Base-by-base conservation (phyloP, 2,329 filamentous ascomycete genomes). In the Curvularia eragrostidis region DNA sequence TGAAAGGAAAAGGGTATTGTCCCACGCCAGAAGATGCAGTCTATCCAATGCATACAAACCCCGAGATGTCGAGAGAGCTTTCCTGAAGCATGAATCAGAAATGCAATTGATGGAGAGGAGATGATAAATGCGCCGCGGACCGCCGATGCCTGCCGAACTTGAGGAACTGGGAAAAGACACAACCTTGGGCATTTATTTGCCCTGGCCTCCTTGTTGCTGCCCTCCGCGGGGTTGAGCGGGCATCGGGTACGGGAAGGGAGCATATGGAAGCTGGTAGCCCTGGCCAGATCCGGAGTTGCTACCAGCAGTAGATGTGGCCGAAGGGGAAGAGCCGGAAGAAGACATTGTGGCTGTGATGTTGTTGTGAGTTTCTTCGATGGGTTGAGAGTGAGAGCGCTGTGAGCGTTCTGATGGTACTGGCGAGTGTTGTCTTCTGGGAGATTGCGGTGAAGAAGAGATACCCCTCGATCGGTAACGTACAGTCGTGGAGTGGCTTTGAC, bases 171-270 rank as follows among this genome's bases (percentile, higher is more conserved):
- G 2, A 19, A 52, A 3, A 23, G 43, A 42, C 28, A 44, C 30
- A 3, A 2, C 38, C 21, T 50, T 42, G 56, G 62, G 48, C 56
- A 18, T 46, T 44, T 64, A 70, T 57, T 70, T 70, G 39, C 66
- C 58, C 23, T 61, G 59, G 7, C 54, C 56, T 19, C 65, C 62
- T 30, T 69, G 63, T 26, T 63, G 57, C 48, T 65, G 60, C 2
- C 62, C 61, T 13, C 71, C 68, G 8, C 70, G 59, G 2, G 64
- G 60, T 44, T 69, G 71, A 12, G 66, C 67, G 1, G 74, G 73
- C 68, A 74, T 73, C 1, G 71, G 73, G 58, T 75, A 76, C 13
- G 74, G 74, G 48, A 76, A 76, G 1, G 74, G 74, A 6, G 74
- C 73, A 52, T 76, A 76, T 0, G 73, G 74, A 5, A 76, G 71